Conservation (phyloP, 2,329 filamentous ascomycete species). For the Gliomastix tumulicola region DNA sequence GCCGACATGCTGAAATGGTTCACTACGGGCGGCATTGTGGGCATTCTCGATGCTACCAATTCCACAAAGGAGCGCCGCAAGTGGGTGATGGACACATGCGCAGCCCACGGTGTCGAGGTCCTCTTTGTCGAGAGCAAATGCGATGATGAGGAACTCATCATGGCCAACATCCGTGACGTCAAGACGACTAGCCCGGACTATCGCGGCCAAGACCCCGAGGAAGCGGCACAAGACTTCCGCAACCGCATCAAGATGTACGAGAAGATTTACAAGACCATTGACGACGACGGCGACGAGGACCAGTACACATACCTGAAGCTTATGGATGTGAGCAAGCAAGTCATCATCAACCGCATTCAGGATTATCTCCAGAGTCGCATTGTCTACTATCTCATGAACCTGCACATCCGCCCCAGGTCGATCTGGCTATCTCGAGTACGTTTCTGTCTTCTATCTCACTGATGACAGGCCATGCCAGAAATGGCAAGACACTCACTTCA, state of each 20-base stretch:
- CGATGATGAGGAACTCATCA: conserved; percentile 91
- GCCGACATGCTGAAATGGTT: conserved; percentile 96
- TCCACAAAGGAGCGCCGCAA: conserved; percentile 82
- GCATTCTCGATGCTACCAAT: conserved; percentile 94
- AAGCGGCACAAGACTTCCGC: conserved; percentile 84
- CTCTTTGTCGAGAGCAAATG: conserved; percentile 97
- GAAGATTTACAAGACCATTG: conserved; percentile 90
- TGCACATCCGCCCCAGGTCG: conserved; percentile 92
- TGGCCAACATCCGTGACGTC: conserved; percentile 96
- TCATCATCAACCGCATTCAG: conserved; percentile 96
- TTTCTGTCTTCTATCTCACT: too few species aligned
- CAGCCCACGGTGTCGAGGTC: conserved; percentile 73
- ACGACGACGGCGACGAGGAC: conserved; percentile 70
- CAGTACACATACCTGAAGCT: conserved; percentile 94
- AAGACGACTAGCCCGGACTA: conserved; percentile 97
- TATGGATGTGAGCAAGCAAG: conserved; percentile 90
- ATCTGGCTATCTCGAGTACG: conserved; percentile 91
- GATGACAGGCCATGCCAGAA: too few species aligned
- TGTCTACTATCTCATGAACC: conserved; percentile 97
- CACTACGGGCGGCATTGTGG: conserved; percentile 75
- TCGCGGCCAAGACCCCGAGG: conserved; percentile 84
- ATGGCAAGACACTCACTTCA: not conserved
- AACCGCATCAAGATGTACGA: conserved; percentile 96
- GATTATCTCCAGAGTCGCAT: conserved; percentile 95
- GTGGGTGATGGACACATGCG: conserved; percentile 83